Base-by-base conservation (phyloP, 2,329 filamentous ascomycete genomes). In the Bipolaris sorokiniana region DNA sequence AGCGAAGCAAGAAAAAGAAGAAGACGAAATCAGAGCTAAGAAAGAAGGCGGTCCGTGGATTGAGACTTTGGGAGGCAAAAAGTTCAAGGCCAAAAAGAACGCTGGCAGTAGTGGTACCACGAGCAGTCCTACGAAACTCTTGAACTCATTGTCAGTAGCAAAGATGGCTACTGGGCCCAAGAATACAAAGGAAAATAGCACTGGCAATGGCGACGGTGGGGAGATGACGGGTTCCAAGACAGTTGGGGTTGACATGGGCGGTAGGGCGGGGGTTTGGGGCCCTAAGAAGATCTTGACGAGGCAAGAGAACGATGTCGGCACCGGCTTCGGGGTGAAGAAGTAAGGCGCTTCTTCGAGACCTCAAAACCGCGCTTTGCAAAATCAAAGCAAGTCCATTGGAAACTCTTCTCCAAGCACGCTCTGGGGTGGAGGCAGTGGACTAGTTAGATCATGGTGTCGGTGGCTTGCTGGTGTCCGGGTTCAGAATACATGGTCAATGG, bases 261-360 rank as follows among this genome's bases (percentile, higher is more conserved):
- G 67, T 33, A 51, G 67, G 44, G 67, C 66, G n/a, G 67, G 67
- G 3, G 33, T 34, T n/a, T 70, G 67, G 67, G 66, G 65, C 7
- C 66, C 66, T 9, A 70, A 64, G 63, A 69, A 64, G 62, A 69
- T 69, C 38, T 54, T 70, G 36, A 69, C 56, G 23, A 60, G 63
- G 57, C 64, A 67, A 48, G 65, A 68, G 56, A 57, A 56, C 15
- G 52, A 37, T 23, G 26, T 16, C 3, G 16, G 37, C 9, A 20
- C 28, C 11, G 55, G 26, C 20, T 16, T n/a, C 15, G 16, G 18
- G 5, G 3, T 20, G 7, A 50, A 46, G 34, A 41, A 49, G 26
- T 58, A 34, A 58, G 22, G 28, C 10, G 28, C 28, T 31, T 9
- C 28, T 13, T 9, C 10, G 13, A 31, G 28, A 31, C 13, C 7